Percentiles rank a stretch among this genome's conserved stretches.
These are phyloP conservation scores for Smallanthus sonchifolius DNA, from an alignment of 129 eudicot genomes.

Conservation along the genomic window DNA sequence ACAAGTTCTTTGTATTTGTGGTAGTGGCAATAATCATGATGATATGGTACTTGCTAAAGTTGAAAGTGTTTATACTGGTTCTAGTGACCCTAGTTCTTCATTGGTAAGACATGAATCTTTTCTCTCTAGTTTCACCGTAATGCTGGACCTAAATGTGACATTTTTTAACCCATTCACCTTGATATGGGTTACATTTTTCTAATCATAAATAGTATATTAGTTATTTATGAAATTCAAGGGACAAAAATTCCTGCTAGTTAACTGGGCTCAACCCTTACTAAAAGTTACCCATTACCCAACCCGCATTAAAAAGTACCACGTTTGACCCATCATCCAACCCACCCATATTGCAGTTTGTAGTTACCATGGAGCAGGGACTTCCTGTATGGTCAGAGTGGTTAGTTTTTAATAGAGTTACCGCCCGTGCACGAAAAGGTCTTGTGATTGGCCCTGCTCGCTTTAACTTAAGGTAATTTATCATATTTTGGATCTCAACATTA, in stretches of 20 bases:
- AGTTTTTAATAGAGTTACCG: constrained; percentile 73
- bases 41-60: constrained; percentile 82
- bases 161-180: not conserved
- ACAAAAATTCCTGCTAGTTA: not conserved
- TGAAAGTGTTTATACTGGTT: constrained; percentile 84
- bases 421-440: constrained; percentile 82
- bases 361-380: constrained; percentile 94
- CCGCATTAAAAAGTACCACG: not conserved
- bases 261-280: not conserved
- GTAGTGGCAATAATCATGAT: constrained; percentile 89
- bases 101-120: constrained; percentile 48
- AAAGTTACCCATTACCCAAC: not conserved
- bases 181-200: not conserved
- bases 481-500: not conserved
- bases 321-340: not conserved
- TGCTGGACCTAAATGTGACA: constrained; percentile 1
- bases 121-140: not conserved
- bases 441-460: constrained; percentile 64
- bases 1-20: constrained; percentile 11
- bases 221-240: not conserved
- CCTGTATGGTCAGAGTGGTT: constrained; percentile 90
- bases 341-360: constrained; percentile 58
- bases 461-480: constrained; percentile 47
- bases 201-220: not conserved
- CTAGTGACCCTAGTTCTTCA: constrained; percentile 88